Evolutionary conservation across 1,284 basidiomycete species (phyloP), one percentile per base, ranked within the genome.

Genomic region (Trichosporon ovoides): DNA sequence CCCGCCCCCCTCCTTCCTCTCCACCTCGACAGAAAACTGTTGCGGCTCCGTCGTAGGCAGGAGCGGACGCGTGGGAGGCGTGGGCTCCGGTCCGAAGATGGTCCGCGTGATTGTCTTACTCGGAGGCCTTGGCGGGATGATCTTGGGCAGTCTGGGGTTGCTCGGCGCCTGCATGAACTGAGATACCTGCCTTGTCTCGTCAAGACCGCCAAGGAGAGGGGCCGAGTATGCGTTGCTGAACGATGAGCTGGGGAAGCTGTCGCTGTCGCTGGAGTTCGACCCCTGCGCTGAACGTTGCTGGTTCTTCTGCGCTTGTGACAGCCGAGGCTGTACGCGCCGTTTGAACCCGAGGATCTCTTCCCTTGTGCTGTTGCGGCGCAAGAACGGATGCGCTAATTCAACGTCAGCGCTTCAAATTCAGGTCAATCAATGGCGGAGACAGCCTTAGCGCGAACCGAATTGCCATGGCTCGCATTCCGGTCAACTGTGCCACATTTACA

Each of bases 341-440:
- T 93, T 93, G 81, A 92, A 92, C 76, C 88, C 88, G 57, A 89
- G 86, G 54, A 93, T 88, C 56, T 91, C 86, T 64, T 90, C 89
- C 53, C 87, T 83, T 10, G 87, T 85, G 1, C 91, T 93, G 74
- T 88, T 85, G 59, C 90, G 85, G 76, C 89, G 89, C 68, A 93
- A 84, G 52, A 87, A 89, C 12, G 88, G 88, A 68, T 93, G 90
- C 10, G 90, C 89, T 92, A 64, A 28, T 24, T 19, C 20, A 36
- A 14, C 19, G 20, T 36, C 19, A 38, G 22, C 36, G 10, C 18
- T 12, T 11, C 5, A 19, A 20, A 10, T 13, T 22, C 48, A 16
- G 6, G 13, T 19, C 49, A 6, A 19, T 5, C 22, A 48, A 16
- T 11, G 22, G 43, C 18, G 4, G 20, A 31, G 16, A 9, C 19